These are phyloP conservation scores for Colletotrichum navitas DNA, from an alignment of 2,329 filamentous ascomycete genomes.

Conservation along the genomic window DNA sequence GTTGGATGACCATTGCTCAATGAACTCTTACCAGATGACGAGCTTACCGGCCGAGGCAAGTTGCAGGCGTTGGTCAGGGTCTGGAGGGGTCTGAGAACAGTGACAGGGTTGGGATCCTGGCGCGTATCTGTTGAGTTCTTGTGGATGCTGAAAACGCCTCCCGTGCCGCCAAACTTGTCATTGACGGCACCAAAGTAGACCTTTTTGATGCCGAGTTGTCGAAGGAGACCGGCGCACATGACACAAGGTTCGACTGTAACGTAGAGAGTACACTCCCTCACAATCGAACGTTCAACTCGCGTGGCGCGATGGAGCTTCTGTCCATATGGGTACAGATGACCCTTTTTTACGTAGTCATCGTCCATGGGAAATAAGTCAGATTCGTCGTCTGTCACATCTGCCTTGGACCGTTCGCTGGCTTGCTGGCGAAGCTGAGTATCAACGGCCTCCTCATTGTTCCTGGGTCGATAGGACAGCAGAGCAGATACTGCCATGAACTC, in stretches of 20 bases:
- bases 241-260: slow-evolving; percentile 99
- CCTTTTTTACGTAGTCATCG: slow-evolving; percentile 66
- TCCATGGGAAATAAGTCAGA: slow-evolving; percentile 51
- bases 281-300: slow-evolving; percentile 74
- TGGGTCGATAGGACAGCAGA: slow-evolving; percentile 59
- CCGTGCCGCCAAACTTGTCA: slow-evolving; percentile 96
- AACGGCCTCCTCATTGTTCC: slow-evolving; percentile 36
- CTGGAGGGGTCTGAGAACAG: slow-evolving; percentile 20
- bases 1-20: slow-evolving; percentile 3
- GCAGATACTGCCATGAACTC: slow-evolving; percentile 88
- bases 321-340: slow-evolving; percentile 72
- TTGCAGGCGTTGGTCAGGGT: slow-evolving; percentile 18
- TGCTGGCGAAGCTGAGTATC: slow-evolving; percentile 26
- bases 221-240: slow-evolving; percentile 95
- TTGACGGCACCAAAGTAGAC: slow-evolving; percentile 97
- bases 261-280: slow-evolving; percentile 83
- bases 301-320: slow-evolving; percentile 68
- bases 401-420: slow-evolving; percentile 43
- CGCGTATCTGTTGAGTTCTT: slow-evolving; percentile 59
- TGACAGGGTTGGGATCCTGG: slow-evolving; percentile 2
- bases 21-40: slow-evolving; percentile 18
- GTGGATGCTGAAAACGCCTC: slow-evolving; percentile 91
- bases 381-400: slow-evolving; percentile 40
- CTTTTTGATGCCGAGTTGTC: slow-evolving; percentile 87
- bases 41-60: slow-evolving; percentile 18